These are phyloP conservation scores for Termitomyces sp. DNA, from an alignment of 1,284 basidiomycete species.

Conservation along the genomic window DNA sequence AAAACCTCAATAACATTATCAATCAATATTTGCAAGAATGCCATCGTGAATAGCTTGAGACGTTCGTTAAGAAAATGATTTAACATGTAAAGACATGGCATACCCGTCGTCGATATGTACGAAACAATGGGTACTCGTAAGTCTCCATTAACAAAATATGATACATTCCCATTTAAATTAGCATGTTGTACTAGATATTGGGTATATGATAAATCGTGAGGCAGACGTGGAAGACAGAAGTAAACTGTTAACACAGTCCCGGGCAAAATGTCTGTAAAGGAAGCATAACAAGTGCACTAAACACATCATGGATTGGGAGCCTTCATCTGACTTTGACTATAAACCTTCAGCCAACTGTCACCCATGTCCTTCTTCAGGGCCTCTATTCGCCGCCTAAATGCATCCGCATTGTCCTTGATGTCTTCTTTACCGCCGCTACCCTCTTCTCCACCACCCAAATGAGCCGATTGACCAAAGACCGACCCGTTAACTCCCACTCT, in stretches of 20 bases:
- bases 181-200: background rate
- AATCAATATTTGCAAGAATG: background rate
- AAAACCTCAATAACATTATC: background rate
- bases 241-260: background rate
- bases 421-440: constrained; percentile 25
- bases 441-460: constrained; percentile 26
- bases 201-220: background rate
- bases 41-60: no score
- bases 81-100: no score
- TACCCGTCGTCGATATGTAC: background rate
- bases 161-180: background rate
- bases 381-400: constrained; percentile 74
- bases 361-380: constrained; percentile 81
- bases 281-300: background rate
- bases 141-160: background rate
- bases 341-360: constrained; percentile 81
- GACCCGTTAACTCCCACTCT: constrained; percentile 52
- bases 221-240: background rate
- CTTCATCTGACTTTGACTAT: constrained; percentile 53
- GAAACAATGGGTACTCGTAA: background rate
- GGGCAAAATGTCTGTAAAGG: background rate
- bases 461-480: constrained; percentile 49
- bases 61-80: no score
- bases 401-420: constrained; percentile 50
- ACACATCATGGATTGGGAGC: constrained; percentile 13